Evolutionary conservation across 352 stramenopile genomes (phyloP).

Genomic region (Pythium sp.): DNA sequence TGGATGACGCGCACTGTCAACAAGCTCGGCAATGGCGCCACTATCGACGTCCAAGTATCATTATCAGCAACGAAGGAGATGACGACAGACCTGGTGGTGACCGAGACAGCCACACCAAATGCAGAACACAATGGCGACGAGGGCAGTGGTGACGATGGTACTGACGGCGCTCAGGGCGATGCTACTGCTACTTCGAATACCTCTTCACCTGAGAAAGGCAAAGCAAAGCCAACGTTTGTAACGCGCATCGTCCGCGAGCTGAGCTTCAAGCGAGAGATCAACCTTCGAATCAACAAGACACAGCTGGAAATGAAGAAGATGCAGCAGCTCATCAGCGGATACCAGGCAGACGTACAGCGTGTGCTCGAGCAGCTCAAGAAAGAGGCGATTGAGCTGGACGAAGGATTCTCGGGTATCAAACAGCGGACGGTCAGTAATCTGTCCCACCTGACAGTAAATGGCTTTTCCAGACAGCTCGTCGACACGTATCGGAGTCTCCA

Average conservation of each 20-base stretch:
- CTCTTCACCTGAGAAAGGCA: background rate
- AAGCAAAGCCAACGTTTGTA: conserved; percentile 18
- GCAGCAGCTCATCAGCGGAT: conserved; percentile 22
- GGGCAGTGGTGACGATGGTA: background rate
- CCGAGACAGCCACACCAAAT: background rate
- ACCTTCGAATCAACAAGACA: conserved; percentile 23
- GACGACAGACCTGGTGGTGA: background rate
- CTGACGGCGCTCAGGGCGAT: background rate
- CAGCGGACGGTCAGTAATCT: conserved; percentile 1
- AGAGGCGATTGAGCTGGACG: conserved; percentile 8
- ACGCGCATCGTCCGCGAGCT: conserved; percentile 29
- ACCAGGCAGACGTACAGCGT: conserved; percentile 17
- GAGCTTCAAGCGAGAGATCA: conserved; percentile 28
- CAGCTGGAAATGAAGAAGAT: conserved; percentile 30
- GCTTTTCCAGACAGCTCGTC: background rate
- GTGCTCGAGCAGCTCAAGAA: background rate
- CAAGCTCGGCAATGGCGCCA: background rate
- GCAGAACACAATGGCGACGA: background rate
- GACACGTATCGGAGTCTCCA: conserved; percentile 4
- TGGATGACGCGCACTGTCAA: background rate
- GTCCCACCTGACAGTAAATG: background rate
- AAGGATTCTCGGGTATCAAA: background rate
- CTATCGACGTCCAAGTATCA: background rate
- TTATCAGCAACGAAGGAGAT: background rate
- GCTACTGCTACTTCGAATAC: background rate